Base-by-base conservation (phyloP, 495 filamentous ascomycete genomes). In the Apodospora peruviana region DNA sequence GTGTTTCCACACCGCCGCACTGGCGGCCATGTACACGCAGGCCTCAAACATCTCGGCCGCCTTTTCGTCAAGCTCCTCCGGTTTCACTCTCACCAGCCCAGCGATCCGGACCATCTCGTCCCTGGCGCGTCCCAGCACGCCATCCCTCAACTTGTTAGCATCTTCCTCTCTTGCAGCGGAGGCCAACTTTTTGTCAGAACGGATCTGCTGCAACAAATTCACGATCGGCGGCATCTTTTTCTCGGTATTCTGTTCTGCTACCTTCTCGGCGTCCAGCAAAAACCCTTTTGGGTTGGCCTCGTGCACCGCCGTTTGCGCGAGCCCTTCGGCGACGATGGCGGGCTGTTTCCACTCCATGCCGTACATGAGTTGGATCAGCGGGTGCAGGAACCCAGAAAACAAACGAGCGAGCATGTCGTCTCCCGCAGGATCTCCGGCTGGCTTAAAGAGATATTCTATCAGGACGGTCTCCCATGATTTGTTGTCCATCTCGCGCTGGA, bases 301-400 rank as follows among this genome's bases (percentile, higher is more conserved):
- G 55, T 88, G 83, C 5, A 86, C 76, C 3, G 84, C 80, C 8
- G 85, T 70, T 69, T 91, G 82, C 2, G 91, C 87, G 5, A 95
- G 74, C 2, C 69, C 90, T 74, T 93, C 83, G 2, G 89, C 86
- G 16, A 95, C 73, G 35, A 96, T 82, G 32, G 86, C 87, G 3
- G 86, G 87, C 58, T 91, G 86, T 1, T 76, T 55, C 68, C 88
- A 94, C 54, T 95, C 88, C 16, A 95, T 54, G 2, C 84, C 89
- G 58, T 87, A 93, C 34, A 88, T 87, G 10, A 95, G 75, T 54
- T 95, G 88, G 54, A 95, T 95, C 5, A 91, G 51, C 8, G 88
- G 87, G 58, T 96, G 90, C 2, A 93, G 56, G 51, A 91, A 79
- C 1, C 85, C 87, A 74, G 50, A 29, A 49, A 58, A 58, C 27